Evolutionary conservation across 2,329 filamentous ascomycete genomes (phyloP).

Genomic region (Aspergillus ustus): DNA sequence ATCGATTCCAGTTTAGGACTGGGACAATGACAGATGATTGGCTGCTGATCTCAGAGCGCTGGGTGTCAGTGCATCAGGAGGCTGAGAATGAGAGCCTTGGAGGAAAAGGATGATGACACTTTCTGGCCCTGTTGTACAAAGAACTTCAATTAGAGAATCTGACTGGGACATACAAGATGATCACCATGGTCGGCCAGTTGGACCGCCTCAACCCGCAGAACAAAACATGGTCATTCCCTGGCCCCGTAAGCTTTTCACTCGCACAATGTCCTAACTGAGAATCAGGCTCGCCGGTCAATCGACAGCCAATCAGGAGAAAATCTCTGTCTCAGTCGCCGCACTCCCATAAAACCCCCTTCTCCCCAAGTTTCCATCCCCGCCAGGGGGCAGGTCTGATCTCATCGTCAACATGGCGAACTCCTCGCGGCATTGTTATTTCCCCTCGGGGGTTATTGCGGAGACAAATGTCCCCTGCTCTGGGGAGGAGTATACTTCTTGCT

Average conservation of each 20-base stretch:
- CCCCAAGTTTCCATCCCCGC: background rate
- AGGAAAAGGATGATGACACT: no score
- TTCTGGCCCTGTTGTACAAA: no score
- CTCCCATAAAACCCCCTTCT: background rate
- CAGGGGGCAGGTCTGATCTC: background rate
- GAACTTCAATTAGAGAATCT: no score
- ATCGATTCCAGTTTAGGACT: no score
- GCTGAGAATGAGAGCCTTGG: no score
- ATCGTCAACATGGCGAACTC: background rate
- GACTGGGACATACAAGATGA: no score
- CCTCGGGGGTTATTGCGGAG: constrained; percentile 24
- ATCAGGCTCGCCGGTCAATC: no score
- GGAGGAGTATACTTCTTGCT: constrained; percentile 32
- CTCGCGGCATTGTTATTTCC: constrained; percentile 33
- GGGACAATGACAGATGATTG: no score
- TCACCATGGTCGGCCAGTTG: no score
- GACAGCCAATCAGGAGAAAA: background rate
- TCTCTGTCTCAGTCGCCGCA: background rate
- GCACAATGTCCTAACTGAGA: no score
- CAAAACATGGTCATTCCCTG: background rate
- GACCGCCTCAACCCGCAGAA: background rate
- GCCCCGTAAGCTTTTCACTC: background rate
- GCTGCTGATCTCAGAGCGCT: no score
- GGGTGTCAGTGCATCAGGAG: no score
- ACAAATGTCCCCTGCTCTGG: constrained; percentile 32